A percentile compares a stretch with the other conserved stretches of the same genome.
phyloP scores from a whole-genome alignment of 1,139 yeast genomes.

The Chernovozyma aurita region DNA sequence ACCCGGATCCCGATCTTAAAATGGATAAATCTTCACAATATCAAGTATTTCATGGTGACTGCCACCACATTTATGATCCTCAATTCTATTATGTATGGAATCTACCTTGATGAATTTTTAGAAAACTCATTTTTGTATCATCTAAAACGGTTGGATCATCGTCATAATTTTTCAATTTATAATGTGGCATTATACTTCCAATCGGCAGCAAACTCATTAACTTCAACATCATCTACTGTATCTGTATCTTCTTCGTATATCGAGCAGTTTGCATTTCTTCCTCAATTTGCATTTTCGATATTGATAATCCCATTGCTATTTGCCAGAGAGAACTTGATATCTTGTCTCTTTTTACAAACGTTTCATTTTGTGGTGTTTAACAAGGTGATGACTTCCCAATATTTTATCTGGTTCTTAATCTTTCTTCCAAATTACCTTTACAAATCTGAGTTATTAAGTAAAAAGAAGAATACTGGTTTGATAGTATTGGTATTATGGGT shows the following conservation, averaged over 20 bases:
- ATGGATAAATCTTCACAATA: conserved; percentile 41
- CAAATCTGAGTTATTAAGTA: conserved; percentile 30
- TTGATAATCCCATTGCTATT: conserved; percentile 57
- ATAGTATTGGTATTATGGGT: conserved; percentile 57
- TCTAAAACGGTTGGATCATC: conserved; percentile 77
- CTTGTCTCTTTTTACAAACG: conserved; percentile 81
- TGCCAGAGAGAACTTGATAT: conserved; percentile 50
- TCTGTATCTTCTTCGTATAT: conserved; percentile 9
- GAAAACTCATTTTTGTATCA: conserved; percentile 81
- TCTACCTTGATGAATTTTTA: conserved; percentile 75
- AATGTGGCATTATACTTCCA: conserved; percentile 69
- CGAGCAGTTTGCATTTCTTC: conserved; percentile 68
- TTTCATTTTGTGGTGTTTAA: conserved; percentile 86
- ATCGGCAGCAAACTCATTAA: conserved; percentile 31
- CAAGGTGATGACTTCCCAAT: conserved; percentile 92
- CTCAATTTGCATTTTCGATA: conserved; percentile 65
- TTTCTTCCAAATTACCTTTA: conserved; percentile 70
- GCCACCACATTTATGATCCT: conserved; percentile 40
- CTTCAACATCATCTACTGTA: conserved; percentile 4
- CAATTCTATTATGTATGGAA: conserved; percentile 54
- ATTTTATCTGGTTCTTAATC: conserved; percentile 89
- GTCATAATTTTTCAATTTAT: conserved; percentile 91
- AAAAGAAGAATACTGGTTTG: conserved; percentile 28
- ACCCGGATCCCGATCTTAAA: conserved; percentile 25
- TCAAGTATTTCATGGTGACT: conserved; percentile 41